These are phyloP conservation scores for Clonostachys rosea DNA, from an alignment of 2,329 filamentous ascomycete species.

Conservation along the genomic window DNA sequence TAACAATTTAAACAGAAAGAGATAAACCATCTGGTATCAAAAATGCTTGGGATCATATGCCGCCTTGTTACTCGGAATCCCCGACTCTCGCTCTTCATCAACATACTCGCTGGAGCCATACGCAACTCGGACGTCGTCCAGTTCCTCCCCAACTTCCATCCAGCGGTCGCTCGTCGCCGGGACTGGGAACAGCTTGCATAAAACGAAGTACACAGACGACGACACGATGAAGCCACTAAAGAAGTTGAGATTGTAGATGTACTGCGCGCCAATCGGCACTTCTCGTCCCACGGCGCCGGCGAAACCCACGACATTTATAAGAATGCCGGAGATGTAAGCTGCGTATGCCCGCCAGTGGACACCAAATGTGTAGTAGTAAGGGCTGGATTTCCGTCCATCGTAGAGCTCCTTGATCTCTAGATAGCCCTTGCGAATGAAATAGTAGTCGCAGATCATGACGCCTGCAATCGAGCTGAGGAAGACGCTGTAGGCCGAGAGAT, in stretches of 20 bases:
- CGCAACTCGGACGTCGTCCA: constrained; percentile 46
- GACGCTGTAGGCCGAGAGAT: constrained; percentile 86
- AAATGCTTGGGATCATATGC: constrained; percentile 3
- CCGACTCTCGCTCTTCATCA: constrained; percentile 3
- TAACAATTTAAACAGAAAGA: too few species aligned
- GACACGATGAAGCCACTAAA: constrained; percentile 79
- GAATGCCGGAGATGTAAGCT: constrained; percentile 77
- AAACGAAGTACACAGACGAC: constrained; percentile 58
- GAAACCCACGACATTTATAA: constrained; percentile 91
- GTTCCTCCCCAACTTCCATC: constrained; percentile 69
- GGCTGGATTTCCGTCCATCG: constrained; percentile 58
- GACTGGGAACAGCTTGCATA: constrained; percentile 68
- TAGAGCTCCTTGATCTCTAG: constrained; percentile 77
- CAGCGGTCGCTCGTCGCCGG: constrained; percentile 71
- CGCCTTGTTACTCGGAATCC: background rate
- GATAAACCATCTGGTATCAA: background rate
- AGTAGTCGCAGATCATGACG: constrained; percentile 89
- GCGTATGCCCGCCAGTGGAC: constrained; percentile 80
- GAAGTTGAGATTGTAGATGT: constrained; percentile 89
- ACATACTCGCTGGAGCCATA: constrained; percentile 25
- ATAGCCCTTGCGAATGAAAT: constrained; percentile 77
- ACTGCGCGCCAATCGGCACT: constrained; percentile 75
- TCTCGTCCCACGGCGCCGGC: constrained; percentile 68
- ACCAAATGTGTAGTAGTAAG: constrained; percentile 72
- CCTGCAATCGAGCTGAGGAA: constrained; percentile 92